phyloP scores from a whole-genome alignment of 176 grass and related monocot species.

The Eremochloa ophiuroides region DNA sequence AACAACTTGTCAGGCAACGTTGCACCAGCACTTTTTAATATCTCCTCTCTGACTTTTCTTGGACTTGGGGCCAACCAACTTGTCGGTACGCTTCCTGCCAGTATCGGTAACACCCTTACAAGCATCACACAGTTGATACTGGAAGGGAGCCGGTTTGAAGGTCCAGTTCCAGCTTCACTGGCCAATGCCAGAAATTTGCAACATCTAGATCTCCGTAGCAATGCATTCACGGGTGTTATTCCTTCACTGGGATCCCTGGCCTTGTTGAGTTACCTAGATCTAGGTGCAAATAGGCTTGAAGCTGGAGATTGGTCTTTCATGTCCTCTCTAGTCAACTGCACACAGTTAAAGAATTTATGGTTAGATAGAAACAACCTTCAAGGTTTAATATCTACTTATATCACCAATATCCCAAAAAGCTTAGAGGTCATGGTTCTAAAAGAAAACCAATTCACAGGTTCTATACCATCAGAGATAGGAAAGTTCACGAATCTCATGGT shows the following conservation, averaged over 20 bases:
- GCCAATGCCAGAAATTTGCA: conserved; percentile 2
- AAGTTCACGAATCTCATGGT: neutral
- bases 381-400: neutral
- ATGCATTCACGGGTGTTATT: neutral
- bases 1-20: conserved; percentile 22
- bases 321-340: neutral
- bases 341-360: neutral
- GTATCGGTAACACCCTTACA: neutral
- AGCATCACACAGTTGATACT: neutral
- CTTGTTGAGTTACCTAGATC: neutral
- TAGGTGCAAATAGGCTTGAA: neutral
- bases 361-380: neutral
- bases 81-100: neutral
- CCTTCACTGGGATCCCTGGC: neutral
- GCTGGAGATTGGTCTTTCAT: conserved; percentile 1
- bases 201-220: neutral
- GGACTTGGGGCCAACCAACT: neutral
- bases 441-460: neutral
- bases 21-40: neutral
- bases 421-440: neutral
- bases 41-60: neutral
- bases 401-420: conserved; percentile 18
- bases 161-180: conserved; percentile 1
- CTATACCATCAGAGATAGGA: neutral
- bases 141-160: conserved; percentile 1